Evolutionary conservation across 495 filamentous ascomycete genomes (phyloP).

Genomic region (Elasticomyces elasticus): DNA sequence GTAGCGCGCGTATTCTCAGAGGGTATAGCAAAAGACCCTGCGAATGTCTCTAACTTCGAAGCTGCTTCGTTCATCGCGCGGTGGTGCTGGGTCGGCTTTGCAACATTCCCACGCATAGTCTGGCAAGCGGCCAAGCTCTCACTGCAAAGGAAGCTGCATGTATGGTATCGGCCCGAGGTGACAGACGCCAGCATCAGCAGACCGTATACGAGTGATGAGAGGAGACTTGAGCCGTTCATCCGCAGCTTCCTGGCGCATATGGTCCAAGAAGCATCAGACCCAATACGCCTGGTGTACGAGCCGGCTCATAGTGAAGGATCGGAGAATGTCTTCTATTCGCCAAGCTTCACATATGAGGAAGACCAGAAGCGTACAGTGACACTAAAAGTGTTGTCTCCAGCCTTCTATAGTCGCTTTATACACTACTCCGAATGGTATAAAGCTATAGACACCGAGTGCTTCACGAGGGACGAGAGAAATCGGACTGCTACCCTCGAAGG

Average conservation of each 20-base stretch:
- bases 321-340: conserved; percentile 17
- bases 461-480: conserved; percentile 34
- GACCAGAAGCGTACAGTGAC: conserved; percentile 15
- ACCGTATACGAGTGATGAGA: conserved; percentile 20
- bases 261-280: conserved; percentile 33
- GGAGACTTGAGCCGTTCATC: conserved; percentile 42
- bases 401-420: conserved; percentile 51
- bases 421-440: conserved; percentile 42
- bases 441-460: conserved; percentile 41
- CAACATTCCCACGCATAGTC: conserved; percentile 53
- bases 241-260: conserved; percentile 40
- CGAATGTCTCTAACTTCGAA: conserved; percentile 30
- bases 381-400: conserved; percentile 46
- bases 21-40: conserved; percentile 41
- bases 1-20: conserved; percentile 44
- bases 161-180: conserved; percentile 51
- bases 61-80: conserved; percentile 40
- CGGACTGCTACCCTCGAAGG: conserved; percentile 43
- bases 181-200: conserved; percentile 42
- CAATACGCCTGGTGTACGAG: conserved; percentile 42
- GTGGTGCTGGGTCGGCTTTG: conserved; percentile 56
- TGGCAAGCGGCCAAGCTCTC: conserved; percentile 47
- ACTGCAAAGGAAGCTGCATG: conserved; percentile 42
- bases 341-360: conserved; percentile 22
- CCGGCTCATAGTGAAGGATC: conserved; percentile 25